These are phyloP conservation scores for Sphaerulina musiva DNA, from an alignment of 2,329 filamentous ascomycete species.

Conservation along the genomic window DNA sequence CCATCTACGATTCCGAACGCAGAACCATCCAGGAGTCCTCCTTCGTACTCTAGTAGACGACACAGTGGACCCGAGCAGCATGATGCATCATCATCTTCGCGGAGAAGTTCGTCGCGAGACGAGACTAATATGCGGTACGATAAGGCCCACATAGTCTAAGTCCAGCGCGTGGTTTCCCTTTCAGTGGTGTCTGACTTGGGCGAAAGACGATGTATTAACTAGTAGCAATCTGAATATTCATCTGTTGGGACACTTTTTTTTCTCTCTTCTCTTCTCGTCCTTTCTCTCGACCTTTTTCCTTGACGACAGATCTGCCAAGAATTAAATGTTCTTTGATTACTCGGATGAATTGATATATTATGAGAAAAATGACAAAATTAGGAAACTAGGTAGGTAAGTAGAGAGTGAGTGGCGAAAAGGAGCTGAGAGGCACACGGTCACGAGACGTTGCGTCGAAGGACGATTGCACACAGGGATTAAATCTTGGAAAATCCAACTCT, in stretches of 20 bases:
- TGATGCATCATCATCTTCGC: background rate
- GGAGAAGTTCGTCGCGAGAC: background rate
- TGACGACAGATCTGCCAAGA: background rate
- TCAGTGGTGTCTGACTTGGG: no score
- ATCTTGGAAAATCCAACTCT: slow-evolving; percentile 8
- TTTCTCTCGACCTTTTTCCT: background rate
- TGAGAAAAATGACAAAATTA: background rate
- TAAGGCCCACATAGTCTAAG: background rate
- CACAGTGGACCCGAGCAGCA: background rate
- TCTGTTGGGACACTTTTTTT: background rate
- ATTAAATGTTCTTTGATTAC: background rate
- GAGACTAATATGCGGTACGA: background rate
- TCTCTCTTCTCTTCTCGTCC: background rate
- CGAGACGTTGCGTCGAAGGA: no score
- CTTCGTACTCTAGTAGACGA: background rate
- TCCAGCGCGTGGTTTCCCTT: background rate
- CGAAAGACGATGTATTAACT: background rate
- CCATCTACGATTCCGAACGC: background rate
- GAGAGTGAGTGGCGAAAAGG: background rate
- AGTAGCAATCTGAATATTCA: background rate
- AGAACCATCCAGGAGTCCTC: background rate
- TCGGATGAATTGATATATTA: background rate
- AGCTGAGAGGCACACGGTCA: background rate
- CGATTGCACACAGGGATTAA: slow-evolving; percentile 4
- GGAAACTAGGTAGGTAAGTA: no score